phyloP scores from a whole-genome alignment of 2,329 filamentous ascomycete genomes.

The Talaromyces sp. region DNA sequence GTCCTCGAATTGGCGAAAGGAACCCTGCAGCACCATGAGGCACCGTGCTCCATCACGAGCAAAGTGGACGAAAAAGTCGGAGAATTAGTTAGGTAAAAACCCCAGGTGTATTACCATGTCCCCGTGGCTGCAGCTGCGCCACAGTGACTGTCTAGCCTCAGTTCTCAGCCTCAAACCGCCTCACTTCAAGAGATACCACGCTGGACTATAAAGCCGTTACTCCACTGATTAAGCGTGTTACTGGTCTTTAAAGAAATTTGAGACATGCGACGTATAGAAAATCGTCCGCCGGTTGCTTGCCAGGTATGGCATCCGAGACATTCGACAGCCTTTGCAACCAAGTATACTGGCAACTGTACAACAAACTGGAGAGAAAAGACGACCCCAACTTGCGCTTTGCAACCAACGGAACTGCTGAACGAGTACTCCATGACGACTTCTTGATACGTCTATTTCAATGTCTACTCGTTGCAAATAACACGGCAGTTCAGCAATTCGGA shows the following conservation, averaged over 20 bases:
- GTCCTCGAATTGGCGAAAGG: not conserved
- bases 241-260: too few relatives aligned
- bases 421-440: constrained; percentile 16
- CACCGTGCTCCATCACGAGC: too few relatives aligned
- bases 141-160: not conserved
- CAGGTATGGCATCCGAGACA: constrained; percentile 9
- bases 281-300: not conserved
- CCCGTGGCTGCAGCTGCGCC: not conserved
- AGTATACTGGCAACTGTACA: constrained; percentile 5
- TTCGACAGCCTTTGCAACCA: constrained; percentile 5
- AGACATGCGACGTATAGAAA: not conserved
- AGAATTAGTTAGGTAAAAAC: too few relatives aligned
- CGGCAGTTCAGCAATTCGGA: constrained; percentile 6
- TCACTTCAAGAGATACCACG: not conserved
- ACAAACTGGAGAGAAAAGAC: constrained; percentile 10
- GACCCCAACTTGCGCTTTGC: constrained; percentile 17
- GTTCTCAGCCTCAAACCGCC: not conserved
- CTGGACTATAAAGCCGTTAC: not conserved
- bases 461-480: not conserved
- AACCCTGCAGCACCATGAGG: too few relatives aligned
- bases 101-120: not conserved
- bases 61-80: too few relatives aligned
- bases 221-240: not conserved
- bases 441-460: constrained; percentile 9
- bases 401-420: constrained; percentile 18